phyloP scores from a whole-genome alignment of 2,329 filamentous ascomycete genomes.

The Paraphoma sp. region DNA sequence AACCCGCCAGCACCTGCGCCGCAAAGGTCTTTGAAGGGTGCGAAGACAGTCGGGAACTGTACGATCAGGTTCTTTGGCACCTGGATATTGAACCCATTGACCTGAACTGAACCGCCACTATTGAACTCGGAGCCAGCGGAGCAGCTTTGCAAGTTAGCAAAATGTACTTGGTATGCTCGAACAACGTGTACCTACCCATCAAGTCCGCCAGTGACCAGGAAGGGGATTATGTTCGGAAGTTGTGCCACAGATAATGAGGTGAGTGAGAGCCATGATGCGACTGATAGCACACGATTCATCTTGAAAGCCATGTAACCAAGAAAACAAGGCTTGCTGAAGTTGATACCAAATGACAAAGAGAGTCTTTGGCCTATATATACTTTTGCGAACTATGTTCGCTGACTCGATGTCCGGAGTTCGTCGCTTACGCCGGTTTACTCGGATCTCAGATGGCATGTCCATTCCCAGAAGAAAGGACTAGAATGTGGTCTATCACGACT shows the following conservation, averaged over 20 bases:
- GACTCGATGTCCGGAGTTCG: background rate
- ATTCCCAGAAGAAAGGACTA: too few relatives aligned
- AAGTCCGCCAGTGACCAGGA: conserved; percentile 35
- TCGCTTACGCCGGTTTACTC: background rate
- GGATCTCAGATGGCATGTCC: too few relatives aligned
- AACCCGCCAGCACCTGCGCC: conserved; percentile 24
- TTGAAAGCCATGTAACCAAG: conserved; percentile 1
- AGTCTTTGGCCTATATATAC: conserved; percentile 13
- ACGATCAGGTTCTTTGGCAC: conserved; percentile 60
- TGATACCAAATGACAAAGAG: conserved; percentile 1
- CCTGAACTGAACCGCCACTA: conserved; percentile 53
- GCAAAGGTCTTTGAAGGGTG: conserved; percentile 49
- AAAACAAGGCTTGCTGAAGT: background rate
- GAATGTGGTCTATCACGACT: too few relatives aligned
- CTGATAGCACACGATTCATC: conserved; percentile 25
- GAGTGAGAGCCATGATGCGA: conserved; percentile 24
- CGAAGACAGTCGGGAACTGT: conserved; percentile 56
- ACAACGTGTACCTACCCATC: conserved; percentile 27
- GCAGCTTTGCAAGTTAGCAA: conserved; percentile 22
- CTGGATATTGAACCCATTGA: conserved; percentile 55
- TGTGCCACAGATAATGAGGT: conserved; percentile 27
- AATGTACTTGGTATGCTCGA: too few relatives aligned
- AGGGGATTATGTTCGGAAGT: conserved; percentile 30
- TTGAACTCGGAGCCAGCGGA: conserved; percentile 46
- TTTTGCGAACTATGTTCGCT: conserved; percentile 1